phyloP scores from a whole-genome alignment of 306 rosid species.

The Pyrus pyrifolia region DNA sequence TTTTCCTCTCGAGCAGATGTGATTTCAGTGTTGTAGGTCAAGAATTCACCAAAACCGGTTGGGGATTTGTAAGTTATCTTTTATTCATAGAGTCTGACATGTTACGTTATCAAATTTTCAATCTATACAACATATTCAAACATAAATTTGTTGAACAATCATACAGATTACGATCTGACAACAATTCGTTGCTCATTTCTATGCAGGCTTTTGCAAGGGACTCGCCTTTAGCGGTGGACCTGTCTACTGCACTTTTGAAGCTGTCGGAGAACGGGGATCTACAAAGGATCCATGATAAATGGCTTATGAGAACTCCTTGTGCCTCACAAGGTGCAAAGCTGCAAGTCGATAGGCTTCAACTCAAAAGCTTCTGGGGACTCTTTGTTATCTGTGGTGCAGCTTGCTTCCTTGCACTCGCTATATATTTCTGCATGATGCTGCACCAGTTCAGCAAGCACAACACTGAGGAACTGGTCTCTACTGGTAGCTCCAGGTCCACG shows the following conservation, averaged over 20 bases:
- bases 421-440: slow-evolving; percentile 37
- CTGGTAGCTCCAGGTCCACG: slow-evolving; percentile 24
- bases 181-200: background rate
- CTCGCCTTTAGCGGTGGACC: slow-evolving; percentile 80
- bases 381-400: slow-evolving; percentile 60
- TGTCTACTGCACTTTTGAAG: slow-evolving; percentile 76
- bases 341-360: slow-evolving; percentile 66
- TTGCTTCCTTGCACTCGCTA: slow-evolving; percentile 53
- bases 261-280: slow-evolving; percentile 79
- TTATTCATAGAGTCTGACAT: background rate
- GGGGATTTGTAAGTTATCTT: slow-evolving; percentile 89
- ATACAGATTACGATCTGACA: background rate
- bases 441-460: slow-evolving; percentile 54
- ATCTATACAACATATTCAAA: background rate
- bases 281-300: slow-evolving; percentile 92
- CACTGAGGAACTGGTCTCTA: slow-evolving; percentile 17
- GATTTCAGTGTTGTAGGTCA: slow-evolving; percentile 70
- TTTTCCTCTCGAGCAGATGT: slow-evolving; percentile 80
- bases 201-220: slow-evolving; percentile 80
- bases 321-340: slow-evolving; percentile 52
- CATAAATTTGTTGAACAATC: background rate
- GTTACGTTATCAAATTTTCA: background rate
- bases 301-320: slow-evolving; percentile 75
- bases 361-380: slow-evolving; percentile 84
- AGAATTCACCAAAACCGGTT: slow-evolving; percentile 87